Base-by-base conservation (phyloP, 352 stramenopile species). In the Salisapilia sapeloensis region DNA sequence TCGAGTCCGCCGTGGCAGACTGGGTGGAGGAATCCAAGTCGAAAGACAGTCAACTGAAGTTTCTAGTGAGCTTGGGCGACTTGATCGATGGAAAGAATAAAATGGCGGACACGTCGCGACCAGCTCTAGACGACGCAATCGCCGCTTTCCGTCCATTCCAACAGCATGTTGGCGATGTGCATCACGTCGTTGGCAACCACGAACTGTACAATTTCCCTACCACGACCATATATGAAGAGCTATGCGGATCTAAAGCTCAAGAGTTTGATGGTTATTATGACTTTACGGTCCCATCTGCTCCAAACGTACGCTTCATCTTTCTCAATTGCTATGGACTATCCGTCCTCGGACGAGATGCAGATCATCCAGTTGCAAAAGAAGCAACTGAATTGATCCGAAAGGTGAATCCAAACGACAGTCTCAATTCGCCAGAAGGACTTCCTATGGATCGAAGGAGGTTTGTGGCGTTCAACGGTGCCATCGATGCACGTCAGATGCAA, bases 111-210 rank as follows among this genome's bases (percentile, higher is more conserved):
- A 63, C 52, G 28, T 71, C 64, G 14, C 46, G 47, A 10, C 37
- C 50, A 14, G 61, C 64, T n/a, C 32, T 86, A 7, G 52, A 57
- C n/a, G 42, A 28, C 21, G 48, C 41, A 0, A 55, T 55, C 36
- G 53, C 43, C 10, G 55, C 53, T 7, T 83, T 58, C 37, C 42
- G 11, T 4, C 40, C 44, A 1, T 77, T 86, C 22, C 36, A 65
- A 50, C 26, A 46, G 7, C 19, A 25, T 1, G 41, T 85, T 13
- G 63, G 60, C 6, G 49, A 50, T 20, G 57, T 90, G 38, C 65
- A 85, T 45, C 74, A 90, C 43, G 40, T 85, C 18, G 36, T 86
- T 35, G 74, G 74, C 29, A 90, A 90, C 50, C 74, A 90, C 53
- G 74, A 90, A 35, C 61, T 90, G 23, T 85, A 84, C 56, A 86